phyloP scores from a whole-genome alignment of 2,329 filamentous ascomycete species.

The Aspergillus intermedius region DNA sequence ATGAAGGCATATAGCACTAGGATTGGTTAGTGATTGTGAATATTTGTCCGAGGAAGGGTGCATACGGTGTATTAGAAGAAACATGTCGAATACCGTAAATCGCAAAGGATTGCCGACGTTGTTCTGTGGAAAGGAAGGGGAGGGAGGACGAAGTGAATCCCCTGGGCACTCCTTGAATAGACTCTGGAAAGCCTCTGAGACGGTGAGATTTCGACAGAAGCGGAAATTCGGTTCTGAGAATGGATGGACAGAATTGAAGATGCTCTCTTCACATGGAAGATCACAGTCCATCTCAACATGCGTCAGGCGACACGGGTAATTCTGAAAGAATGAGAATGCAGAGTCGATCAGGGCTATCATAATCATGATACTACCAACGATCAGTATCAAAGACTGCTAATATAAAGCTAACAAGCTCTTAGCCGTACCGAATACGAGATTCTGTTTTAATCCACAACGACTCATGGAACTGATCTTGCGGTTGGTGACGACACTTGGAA shows the following conservation, averaged over 20 bases:
- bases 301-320: conserved; percentile 38
- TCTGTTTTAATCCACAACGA: conserved; percentile 40
- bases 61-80: conserved; percentile 39
- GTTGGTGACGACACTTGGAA: conserved; percentile 30
- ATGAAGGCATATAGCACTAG: conserved; percentile 37
- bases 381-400: conserved; percentile 1
- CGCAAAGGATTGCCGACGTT: conserved; percentile 12
- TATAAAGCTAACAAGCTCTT: neutral
- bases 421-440: conserved; percentile 35
- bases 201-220: conserved; percentile 29
- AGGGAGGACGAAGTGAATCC: conserved; percentile 7
- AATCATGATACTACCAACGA: conserved; percentile 28
- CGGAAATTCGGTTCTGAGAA: conserved; percentile 36
- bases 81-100: conserved; percentile 35
- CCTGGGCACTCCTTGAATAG: conserved; percentile 27
- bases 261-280: conserved; percentile 35
- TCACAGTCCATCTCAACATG: conserved; percentile 39
- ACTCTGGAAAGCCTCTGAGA: conserved; percentile 34
- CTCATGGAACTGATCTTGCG: conserved; percentile 34
- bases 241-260: conserved; percentile 37
- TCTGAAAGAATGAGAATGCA: conserved; percentile 41
- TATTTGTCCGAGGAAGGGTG: neutral
- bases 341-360: conserved; percentile 39
- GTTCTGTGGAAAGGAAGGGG: neutral
- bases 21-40: neutral